Evolutionary conservation across 306 rosid genomes (phyloP), one percentile per base, ranked within the genome.

Genomic region (Glycine tomentella): DNA sequence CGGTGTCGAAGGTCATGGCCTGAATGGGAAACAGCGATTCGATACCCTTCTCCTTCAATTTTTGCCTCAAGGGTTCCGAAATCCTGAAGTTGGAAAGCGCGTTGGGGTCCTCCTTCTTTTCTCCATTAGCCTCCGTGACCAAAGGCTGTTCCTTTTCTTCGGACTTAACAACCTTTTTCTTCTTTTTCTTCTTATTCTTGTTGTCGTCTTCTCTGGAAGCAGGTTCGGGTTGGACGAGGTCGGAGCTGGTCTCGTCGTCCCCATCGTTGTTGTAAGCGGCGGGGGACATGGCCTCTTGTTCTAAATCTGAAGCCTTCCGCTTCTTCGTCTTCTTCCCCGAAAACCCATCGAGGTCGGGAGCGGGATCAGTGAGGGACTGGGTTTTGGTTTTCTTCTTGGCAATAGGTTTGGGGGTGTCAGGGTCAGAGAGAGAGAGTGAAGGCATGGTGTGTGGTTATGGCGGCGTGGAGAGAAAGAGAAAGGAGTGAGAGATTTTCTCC

Each of bases 1-100:
- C 58, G 34, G 86, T 87, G 34, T 88, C 82, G 8, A 95, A 93
- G 8, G 99, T 95, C 97, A 91, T 91, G 38, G 99, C 95, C 84
- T 95, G 99, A 82, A 95, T 95, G 0, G 99, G 90, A 57, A 95
- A 95, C 84, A 95, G 53, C 3, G 95, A n/a, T 61, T 75, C 87
- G 5, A 95, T 95, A 17, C 95, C 95, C 65, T 87, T 95, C 87
- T 91, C 92, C 86, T 90, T 90, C 85, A 95, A 64, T 75, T 85
- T 89, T 16, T 72, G 84, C 87, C 40, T 91, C 86, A 95, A 71
- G 34, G 90, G 92, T 61, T 75, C 89, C 44, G 99, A 92, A 8
- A 95, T 91, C 80, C 97, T 87, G 59, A 90, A 95, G 76, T 79
- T 89, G 0, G 93, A 53, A 9, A 91, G 45, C 6, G 97, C 95